Conservation (phyloP, 495 filamentous ascomycete genomes). For the Neurospora sp. region DNA sequence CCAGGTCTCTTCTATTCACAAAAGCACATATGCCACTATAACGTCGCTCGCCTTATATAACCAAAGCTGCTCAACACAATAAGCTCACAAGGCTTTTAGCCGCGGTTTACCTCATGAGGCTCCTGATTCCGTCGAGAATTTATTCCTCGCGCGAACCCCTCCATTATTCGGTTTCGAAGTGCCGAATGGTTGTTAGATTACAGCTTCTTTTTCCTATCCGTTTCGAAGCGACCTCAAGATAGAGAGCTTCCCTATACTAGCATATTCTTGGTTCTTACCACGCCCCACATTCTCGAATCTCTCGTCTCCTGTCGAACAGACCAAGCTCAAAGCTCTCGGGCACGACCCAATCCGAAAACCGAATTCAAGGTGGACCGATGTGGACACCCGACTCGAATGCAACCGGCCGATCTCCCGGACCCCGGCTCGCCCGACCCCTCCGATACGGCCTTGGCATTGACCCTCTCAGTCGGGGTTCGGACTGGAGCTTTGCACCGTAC, state of each 20-base stretch:
- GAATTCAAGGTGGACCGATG: background rate
- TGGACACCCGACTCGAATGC: background rate
- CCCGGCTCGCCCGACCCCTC: background rate
- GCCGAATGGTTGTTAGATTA: too few species aligned
- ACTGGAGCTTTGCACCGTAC: background rate
- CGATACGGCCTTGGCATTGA: background rate
- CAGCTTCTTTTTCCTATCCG: too few species aligned
- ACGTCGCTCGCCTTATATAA: background rate
- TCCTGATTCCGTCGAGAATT: background rate
- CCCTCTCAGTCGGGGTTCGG: background rate
- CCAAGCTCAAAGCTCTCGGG: background rate
- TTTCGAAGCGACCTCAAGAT: too few species aligned
- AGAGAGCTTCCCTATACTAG: background rate
- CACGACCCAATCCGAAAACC: background rate
- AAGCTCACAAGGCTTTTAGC: background rate
- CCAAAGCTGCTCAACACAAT: background rate
- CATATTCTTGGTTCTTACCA: background rate
- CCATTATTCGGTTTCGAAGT: background rate
- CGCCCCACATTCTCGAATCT: background rate
- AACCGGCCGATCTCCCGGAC: background rate
- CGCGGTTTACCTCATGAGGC: background rate
- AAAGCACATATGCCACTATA: background rate
- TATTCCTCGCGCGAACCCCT: background rate
- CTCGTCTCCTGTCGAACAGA: background rate
- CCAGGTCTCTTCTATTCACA: background rate